phyloP scores from a whole-genome alignment of 352 stramenopile species.

The Phytophthora sansomeana region DNA sequence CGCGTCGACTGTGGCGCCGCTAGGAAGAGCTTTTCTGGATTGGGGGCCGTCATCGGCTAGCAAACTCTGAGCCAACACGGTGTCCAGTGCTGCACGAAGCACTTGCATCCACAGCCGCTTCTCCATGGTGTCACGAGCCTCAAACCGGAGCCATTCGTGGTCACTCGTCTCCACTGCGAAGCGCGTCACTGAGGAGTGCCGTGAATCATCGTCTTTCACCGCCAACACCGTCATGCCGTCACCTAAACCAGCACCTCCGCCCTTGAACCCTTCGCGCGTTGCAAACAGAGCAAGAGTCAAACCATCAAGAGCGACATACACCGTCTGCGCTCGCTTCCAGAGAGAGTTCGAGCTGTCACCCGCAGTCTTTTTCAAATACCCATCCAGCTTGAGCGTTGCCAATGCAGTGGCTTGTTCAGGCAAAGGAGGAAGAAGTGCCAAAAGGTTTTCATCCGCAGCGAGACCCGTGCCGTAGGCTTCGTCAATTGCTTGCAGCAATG shows the following conservation, averaged over 20 bases:
- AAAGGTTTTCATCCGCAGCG: slow-evolving; percentile 39
- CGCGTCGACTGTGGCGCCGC: slow-evolving; percentile 6
- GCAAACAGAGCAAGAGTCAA: slow-evolving; percentile 63
- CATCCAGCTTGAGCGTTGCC: slow-evolving; percentile 50
- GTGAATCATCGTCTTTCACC: slow-evolving; percentile 36
- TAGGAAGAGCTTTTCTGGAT: background rate
- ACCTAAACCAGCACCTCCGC: slow-evolving; percentile 27
- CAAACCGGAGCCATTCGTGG: slow-evolving; percentile 57
- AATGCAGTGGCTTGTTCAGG: slow-evolving; percentile 41
- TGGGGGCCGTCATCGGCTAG: slow-evolving; percentile 41
- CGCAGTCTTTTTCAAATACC: slow-evolving; percentile 38
- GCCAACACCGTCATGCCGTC: slow-evolving; percentile 43
- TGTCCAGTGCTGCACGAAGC: slow-evolving; percentile 60
- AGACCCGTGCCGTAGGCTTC: slow-evolving; percentile 46
- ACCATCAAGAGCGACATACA: slow-evolving; percentile 58
- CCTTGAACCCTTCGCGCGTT: slow-evolving; percentile 67
- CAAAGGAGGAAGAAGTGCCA: slow-evolving; percentile 43
- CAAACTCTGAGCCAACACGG: slow-evolving; percentile 53
- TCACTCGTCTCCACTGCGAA: slow-evolving; percentile 68
- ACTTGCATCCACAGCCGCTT: slow-evolving; percentile 62
- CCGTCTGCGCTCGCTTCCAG: slow-evolving; percentile 47
- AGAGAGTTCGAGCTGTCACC: slow-evolving; percentile 32
- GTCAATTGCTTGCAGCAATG: slow-evolving; percentile 61
- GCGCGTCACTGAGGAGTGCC: slow-evolving; percentile 20
- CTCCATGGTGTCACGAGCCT: slow-evolving; percentile 43